phyloP scores from a whole-genome alignment of 192 early-diverging fungal species.

The Fimicolochytrium jonesii region DNA sequence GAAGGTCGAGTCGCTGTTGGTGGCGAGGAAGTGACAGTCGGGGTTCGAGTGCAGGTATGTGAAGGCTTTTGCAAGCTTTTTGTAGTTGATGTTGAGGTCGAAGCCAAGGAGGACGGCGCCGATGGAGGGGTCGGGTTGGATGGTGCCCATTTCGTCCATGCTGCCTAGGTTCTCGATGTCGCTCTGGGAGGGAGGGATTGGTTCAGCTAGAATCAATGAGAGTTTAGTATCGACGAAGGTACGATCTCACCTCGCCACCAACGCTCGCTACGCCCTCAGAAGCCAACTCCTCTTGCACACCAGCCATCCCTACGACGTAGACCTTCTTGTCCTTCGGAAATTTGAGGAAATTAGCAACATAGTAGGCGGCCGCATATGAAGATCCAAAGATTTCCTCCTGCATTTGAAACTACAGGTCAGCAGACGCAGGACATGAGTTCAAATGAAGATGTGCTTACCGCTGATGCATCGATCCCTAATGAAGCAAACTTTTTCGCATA shows the following conservation, averaged over 20 bases:
- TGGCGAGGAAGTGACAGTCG: conserved; percentile 80
- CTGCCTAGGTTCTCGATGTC: conserved; percentile 49
- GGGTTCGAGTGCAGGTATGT: conserved; percentile 72
- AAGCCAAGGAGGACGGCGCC: conserved; percentile 94
- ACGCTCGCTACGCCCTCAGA: conserved; percentile 66
- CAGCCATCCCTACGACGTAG: conserved; percentile 86
- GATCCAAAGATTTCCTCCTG: conserved; percentile 92
- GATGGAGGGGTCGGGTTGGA: conserved; percentile 63
- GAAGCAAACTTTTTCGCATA: conserved; percentile 81
- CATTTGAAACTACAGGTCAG: background rate
- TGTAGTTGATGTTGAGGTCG: conserved; percentile 88
- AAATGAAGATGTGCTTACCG: conserved; percentile 38
- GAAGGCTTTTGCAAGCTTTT: conserved; percentile 88
- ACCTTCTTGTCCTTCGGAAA: conserved; percentile 87
- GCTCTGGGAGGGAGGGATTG: conserved; percentile 5
- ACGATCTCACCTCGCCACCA: conserved; percentile 43
- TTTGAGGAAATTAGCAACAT: conserved; percentile 74
- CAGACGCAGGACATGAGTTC: background rate
- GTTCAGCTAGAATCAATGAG: background rate
- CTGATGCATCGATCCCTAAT: conserved; percentile 72
- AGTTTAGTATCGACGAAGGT: too few species aligned
- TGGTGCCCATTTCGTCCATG: conserved; percentile 47
- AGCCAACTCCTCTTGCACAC: conserved; percentile 82
- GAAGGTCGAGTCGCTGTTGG: conserved; percentile 89
- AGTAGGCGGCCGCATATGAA: conserved; percentile 87